Percentiles rank a stretch among this genome's conserved stretches.
Evolutionary conservation across 129 eudicot species (phyloP).

Genomic region (Artemisia argyi): DNA sequence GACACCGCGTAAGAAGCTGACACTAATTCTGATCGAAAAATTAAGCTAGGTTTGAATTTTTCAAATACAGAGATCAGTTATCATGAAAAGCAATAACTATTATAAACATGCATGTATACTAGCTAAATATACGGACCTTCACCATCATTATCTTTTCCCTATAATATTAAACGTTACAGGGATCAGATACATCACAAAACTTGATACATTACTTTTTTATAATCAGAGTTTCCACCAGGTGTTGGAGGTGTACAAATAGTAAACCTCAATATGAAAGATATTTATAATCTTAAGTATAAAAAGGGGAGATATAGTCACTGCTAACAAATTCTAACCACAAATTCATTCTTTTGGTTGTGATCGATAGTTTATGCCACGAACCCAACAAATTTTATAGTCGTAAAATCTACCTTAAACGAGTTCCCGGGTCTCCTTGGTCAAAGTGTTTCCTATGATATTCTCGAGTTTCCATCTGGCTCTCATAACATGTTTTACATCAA

Average conservation of each 20-base stretch:
- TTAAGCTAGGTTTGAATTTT: conserved; percentile 2
- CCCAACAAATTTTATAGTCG: conserved; percentile 17
- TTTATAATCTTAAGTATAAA: too few species aligned
- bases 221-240: too few species aligned
- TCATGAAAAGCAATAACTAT: conserved; percentile 4
- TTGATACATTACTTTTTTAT: too few species aligned
- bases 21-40: too few species aligned
- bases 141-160: too few species aligned
- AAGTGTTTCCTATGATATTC: conserved; percentile 38
- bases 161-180: too few species aligned
- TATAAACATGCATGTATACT: conserved; percentile 79
- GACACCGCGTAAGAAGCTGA: too few species aligned
- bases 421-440: conserved; percentile 38
- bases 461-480: conserved; percentile 36
- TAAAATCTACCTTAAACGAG: conserved; percentile 32
- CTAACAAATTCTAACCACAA: too few species aligned
- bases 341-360: not conserved
- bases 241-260: too few species aligned
- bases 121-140: conserved; percentile 49
- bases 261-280: too few species aligned
- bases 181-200: too few species aligned
- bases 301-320: too few species aligned
- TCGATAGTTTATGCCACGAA: conserved; percentile 16
- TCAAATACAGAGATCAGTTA: not conserved
- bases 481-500: conserved; percentile 41